Percentiles rank a stretch among this genome's conserved stretches.
Conservation (phyloP, 2,329 filamentous ascomycete genomes). For the Gnomoniopsis sp. region DNA sequence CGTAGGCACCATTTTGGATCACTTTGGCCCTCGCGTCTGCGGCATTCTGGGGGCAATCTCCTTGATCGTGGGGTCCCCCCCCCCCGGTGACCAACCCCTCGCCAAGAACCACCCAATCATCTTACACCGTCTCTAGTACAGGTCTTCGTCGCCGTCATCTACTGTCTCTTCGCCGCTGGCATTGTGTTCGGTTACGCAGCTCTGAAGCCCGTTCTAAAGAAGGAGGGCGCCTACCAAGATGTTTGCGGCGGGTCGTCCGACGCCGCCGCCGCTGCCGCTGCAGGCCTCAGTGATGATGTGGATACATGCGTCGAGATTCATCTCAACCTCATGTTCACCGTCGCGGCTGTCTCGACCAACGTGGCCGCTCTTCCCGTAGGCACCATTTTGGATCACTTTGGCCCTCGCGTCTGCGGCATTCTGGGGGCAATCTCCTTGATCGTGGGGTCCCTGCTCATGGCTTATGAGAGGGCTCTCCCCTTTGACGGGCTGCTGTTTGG, state of each 20-base stretch:
- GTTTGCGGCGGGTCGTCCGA: slow-evolving; percentile 41
- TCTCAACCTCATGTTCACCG: slow-evolving; percentile 89
- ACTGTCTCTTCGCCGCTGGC: slow-evolving; percentile 63
- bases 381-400: slow-evolving; percentile 77
- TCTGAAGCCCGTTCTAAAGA: slow-evolving; percentile 74
- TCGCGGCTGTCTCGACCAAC: slow-evolving; percentile 84
- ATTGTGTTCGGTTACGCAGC: slow-evolving; percentile 83
- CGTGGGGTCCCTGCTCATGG: slow-evolving; percentile 69
- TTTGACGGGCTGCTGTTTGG: slow-evolving; percentile 75
- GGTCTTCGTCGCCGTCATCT: slow-evolving; percentile 34
- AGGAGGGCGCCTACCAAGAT: slow-evolving; percentile 67
- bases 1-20: slow-evolving; percentile 80
- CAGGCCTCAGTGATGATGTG: slow-evolving; percentile 20
- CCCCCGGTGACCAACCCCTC: not conserved
- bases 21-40: slow-evolving; percentile 74
- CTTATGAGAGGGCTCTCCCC: slow-evolving; percentile 59
- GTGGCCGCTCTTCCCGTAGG: slow-evolving; percentile 83
- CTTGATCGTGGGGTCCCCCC: slow-evolving; percentile 46
- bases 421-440: slow-evolving; percentile 67
- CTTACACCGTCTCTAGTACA: slow-evolving; percentile 29
- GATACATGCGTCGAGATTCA: slow-evolving; percentile 53
- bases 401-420: slow-evolving; percentile 72
- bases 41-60: slow-evolving; percentile 68
- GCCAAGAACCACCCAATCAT: not conserved
- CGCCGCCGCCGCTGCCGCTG: slow-evolving; percentile 21